Percentiles rank a stretch among this genome's conserved stretches.
Conservation (phyloP, 768 basidiomycete genomes). For the Peribolospora baueri region DNA sequence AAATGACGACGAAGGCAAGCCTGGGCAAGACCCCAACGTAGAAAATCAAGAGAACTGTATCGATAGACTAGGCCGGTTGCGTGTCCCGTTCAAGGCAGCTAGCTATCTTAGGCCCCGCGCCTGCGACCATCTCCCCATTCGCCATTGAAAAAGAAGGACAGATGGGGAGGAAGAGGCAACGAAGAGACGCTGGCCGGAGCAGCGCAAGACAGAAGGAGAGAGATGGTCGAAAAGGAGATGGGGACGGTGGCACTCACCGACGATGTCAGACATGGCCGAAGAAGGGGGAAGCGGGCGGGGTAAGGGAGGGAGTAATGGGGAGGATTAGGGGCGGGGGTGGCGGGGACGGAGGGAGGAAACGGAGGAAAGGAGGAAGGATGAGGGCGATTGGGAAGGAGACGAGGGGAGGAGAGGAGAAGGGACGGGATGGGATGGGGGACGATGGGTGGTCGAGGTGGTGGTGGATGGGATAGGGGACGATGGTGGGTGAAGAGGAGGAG, state of each 20-base stretch:
- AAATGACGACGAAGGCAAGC: no score
- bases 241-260: not conserved
- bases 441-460: constrained; percentile 61
- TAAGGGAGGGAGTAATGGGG: not conserved
- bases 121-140: no score
- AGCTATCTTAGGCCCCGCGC: no score
- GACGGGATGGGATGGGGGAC: not conserved
- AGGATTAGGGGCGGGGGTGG: constrained; percentile 1
- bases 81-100: no score
- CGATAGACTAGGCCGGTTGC: no score
- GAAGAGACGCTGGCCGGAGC: not conserved
- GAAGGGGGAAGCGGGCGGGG: constrained; percentile 1
- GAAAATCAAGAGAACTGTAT: no score
- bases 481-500: no score
- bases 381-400: not conserved
- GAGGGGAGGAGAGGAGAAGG: constrained; percentile 2
- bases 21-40: no score
- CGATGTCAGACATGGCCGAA: not conserved
- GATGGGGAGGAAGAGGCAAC: no score
- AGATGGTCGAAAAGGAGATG: not conserved
- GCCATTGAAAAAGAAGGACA: no score
- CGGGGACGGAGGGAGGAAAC: not conserved
- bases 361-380: not conserved
- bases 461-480: constrained; percentile 40
- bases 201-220: not conserved